phyloP scores from a whole-genome alignment of 352 stramenopile genomes.

The Pilasporangium apinafurcum region DNA sequence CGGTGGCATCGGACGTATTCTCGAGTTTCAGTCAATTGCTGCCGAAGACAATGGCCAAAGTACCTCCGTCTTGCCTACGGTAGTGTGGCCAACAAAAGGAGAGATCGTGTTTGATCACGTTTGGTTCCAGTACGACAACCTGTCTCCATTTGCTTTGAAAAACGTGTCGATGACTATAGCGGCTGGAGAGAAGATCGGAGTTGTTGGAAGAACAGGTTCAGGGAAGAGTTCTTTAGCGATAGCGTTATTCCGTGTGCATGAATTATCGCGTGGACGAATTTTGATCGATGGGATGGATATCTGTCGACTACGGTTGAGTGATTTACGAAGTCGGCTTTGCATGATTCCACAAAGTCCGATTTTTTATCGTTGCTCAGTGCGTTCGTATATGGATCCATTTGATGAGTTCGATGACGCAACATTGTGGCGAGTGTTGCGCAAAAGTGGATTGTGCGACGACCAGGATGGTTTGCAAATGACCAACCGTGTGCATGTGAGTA shows the following conservation, averaged over 20 bases:
- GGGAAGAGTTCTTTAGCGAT: conserved; percentile 55
- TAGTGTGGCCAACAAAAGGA: conserved; percentile 63
- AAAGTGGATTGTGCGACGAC: conserved; percentile 17
- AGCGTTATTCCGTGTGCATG: conserved; percentile 45
- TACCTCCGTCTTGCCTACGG: conserved; percentile 1
- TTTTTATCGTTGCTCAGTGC: conserved; percentile 88
- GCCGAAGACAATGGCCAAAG: conserved; percentile 12
- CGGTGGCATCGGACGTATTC: conserved; percentile 25
- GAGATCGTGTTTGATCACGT: conserved; percentile 79
- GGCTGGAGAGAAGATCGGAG: too few species aligned
- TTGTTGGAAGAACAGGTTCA: conserved; percentile 44
- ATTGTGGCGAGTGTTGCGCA: conserved; percentile 33
- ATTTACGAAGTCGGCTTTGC: conserved; percentile 29
- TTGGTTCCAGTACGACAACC: conserved; percentile 74
- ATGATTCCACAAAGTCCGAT: conserved; percentile 89
- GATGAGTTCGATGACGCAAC: conserved; percentile 57
- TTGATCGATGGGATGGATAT: conserved; percentile 87
- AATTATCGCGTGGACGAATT: conserved; percentile 50
- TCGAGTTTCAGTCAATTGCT: conserved; percentile 60
- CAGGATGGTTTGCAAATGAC: background rate
- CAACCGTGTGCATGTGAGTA: conserved; percentile 4
- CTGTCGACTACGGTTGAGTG: conserved; percentile 16
- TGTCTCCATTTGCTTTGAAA: too few species aligned
- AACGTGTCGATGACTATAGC: too few species aligned
- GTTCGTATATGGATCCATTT: conserved; percentile 91